These are phyloP conservation scores for Fusarium sublunatum DNA, from an alignment of 2,329 filamentous ascomycete species.

Conservation along the genomic window DNA sequence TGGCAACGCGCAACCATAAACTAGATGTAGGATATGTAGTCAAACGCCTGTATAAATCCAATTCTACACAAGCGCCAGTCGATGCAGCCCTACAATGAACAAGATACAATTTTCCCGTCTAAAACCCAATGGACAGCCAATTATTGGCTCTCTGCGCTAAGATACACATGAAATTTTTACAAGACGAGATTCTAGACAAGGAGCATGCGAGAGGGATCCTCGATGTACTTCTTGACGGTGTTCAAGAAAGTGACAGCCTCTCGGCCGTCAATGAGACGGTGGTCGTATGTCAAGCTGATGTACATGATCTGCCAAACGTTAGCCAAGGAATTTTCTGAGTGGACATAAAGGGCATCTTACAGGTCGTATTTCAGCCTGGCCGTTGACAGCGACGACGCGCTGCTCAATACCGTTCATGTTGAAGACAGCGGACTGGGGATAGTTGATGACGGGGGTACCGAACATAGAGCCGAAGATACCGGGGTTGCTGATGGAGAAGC, in stretches of 20 bases:
- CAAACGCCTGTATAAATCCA: conserved; percentile 19
- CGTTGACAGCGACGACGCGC: conserved; percentile 67
- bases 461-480: conserved; percentile 71
- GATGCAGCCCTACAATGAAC: conserved; percentile 21
- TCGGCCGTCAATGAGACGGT: conserved; percentile 66
- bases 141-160: conserved; percentile 18
- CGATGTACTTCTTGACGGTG: conserved; percentile 48
- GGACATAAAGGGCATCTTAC: conserved; percentile 47
- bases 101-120: conserved; percentile 7
- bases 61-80: conserved; percentile 29
- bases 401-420: conserved; percentile 68
- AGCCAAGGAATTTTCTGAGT: not conserved
- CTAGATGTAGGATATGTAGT: not conserved
- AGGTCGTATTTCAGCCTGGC: conserved; percentile 57
- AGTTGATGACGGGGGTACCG: conserved; percentile 79
- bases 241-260: conserved; percentile 69
- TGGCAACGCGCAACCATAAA: not conserved
- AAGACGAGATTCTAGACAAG: conserved; percentile 57
- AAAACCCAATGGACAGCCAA: conserved; percentile 4
- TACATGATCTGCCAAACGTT: conserved; percentile 55
- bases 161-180: conserved; percentile 30
- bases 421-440: conserved; percentile 73
- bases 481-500: conserved; percentile 84
- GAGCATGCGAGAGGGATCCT: conserved; percentile 58
- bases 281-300: conserved; percentile 64